These are phyloP conservation scores for Candolleomyces eurysporus DNA, from an alignment of 768 basidiomycete species.

Conservation along the genomic window DNA sequence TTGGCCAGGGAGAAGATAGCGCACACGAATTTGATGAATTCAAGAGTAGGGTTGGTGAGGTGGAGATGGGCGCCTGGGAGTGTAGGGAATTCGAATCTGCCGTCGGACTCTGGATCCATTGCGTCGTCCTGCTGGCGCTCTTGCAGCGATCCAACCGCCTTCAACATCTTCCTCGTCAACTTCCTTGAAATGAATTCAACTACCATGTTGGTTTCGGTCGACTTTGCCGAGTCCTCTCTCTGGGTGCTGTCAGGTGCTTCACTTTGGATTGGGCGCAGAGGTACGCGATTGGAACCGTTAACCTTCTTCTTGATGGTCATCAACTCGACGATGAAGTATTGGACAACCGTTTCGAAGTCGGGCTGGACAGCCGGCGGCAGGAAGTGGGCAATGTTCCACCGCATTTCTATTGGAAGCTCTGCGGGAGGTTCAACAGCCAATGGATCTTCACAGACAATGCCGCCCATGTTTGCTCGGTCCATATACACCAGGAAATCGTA, in stretches of 20 bases:
- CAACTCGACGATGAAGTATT: slow-evolving; percentile 83
- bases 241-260: slow-evolving; percentile 67
- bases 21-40: slow-evolving; percentile 85
- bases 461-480: slow-evolving; percentile 92
- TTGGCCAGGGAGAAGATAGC: slow-evolving; percentile 77
- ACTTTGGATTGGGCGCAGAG: slow-evolving; percentile 58
- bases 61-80: slow-evolving; percentile 85
- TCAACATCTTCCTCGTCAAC: slow-evolving; percentile 79
- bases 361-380: slow-evolving; percentile 79
- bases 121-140: slow-evolving; percentile 60
- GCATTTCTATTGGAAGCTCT: slow-evolving; percentile 73
- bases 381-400: slow-evolving; percentile 92
- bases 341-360: slow-evolving; percentile 71
- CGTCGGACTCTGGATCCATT: slow-evolving; percentile 49
- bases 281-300: slow-evolving; percentile 59
- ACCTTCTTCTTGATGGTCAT: slow-evolving; percentile 70
- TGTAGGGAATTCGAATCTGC: slow-evolving; percentile 75
- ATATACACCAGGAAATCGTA: slow-evolving; percentile 95
- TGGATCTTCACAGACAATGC: slow-evolving; percentile 82
- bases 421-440: slow-evolving; percentile 65
- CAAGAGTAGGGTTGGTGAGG: slow-evolving; percentile 77
- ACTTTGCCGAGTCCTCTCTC: slow-evolving; percentile 57
- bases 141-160: slow-evolving; percentile 60
- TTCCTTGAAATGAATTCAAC: slow-evolving; percentile 76
- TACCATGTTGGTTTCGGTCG: slow-evolving; percentile 64